Evolutionary conservation across 345 rosid genomes (phyloP).

Genomic region (Mallotus nudiflorus): DNA sequence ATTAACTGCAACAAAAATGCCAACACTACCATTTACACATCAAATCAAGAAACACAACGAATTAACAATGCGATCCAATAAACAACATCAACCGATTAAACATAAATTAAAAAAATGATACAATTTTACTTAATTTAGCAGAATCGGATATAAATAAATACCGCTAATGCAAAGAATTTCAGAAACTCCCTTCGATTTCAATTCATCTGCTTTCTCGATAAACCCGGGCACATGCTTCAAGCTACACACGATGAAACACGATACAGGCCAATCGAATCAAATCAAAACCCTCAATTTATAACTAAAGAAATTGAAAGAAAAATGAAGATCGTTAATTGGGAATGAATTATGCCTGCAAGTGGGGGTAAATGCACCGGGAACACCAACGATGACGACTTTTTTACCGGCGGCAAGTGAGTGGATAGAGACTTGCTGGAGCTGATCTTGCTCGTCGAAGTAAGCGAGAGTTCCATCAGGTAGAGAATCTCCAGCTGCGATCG

Average conservation of each 20-base stretch:
- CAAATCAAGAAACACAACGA: too few species aligned
- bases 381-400: constrained; percentile 80
- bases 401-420: constrained; percentile 88
- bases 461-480: constrained; percentile 81
- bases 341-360: constrained; percentile 75
- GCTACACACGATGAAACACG: constrained; percentile 33
- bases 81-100: too few species aligned
- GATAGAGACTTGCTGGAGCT: constrained; percentile 68
- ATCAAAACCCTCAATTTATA: not conserved
- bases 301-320: not conserved
- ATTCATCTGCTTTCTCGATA: constrained; percentile 80
- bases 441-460: constrained; percentile 85
- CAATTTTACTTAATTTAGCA: too few species aligned
- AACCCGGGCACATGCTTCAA: constrained; percentile 94
- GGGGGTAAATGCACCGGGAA: constrained; percentile 99
- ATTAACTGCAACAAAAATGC: constrained; percentile 56
- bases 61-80: too few species aligned
- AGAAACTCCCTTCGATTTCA: constrained; percentile 78
- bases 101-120: too few species aligned
- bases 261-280: constrained; percentile 1
- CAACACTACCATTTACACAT: not conserved
- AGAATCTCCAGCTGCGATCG: constrained; percentile 67
- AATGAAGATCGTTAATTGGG: not conserved
- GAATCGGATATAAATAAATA: constrained; percentile 17
- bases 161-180: constrained; percentile 88